A percentile compares a stretch with the other conserved stretches of the same genome.
Evolutionary conservation across 1,284 basidiomycete genomes (phyloP).

Genomic region (Rhizoctonia solani): DNA sequence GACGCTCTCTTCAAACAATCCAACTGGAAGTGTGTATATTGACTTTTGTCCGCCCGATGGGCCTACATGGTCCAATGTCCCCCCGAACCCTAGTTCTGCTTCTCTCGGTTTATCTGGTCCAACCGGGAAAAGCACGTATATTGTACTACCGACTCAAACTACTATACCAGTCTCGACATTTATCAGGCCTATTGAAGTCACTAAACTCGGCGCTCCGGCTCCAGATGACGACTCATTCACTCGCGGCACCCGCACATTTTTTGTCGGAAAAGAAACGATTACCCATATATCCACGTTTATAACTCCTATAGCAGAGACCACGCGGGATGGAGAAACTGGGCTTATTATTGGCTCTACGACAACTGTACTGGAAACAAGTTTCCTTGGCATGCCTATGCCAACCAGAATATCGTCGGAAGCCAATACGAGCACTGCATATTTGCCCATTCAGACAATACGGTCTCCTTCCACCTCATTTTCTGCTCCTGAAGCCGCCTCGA

Average conservation of each 20-base stretch:
- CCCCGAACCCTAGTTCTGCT: constrained; percentile 4
- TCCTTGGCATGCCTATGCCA: background rate
- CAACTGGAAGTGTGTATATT: background rate
- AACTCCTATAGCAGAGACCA: background rate
- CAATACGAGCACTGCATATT: background rate
- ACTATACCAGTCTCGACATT: constrained; percentile 6
- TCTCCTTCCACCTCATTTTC: no score
- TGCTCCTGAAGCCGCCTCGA: no score
- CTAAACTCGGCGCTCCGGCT: background rate
- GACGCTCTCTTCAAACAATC: background rate
- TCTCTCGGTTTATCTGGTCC: background rate
- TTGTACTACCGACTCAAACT: background rate
- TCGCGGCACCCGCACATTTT: background rate
- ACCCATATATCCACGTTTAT: background rate
- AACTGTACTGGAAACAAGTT: background rate
- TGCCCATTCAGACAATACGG: background rate
- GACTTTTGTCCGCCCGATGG: constrained; percentile 29
- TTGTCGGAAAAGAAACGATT: background rate
- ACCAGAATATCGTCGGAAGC: background rate
- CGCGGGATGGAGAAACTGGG: background rate
- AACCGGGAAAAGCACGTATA: background rate
- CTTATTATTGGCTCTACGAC: background rate
- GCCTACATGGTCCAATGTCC: background rate
- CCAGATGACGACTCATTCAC: background rate
- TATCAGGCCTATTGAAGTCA: background rate